These are phyloP conservation scores for Xanthoparmelia taractica DNA, from an alignment of 495 filamentous ascomycete species.

Conservation along the genomic window DNA sequence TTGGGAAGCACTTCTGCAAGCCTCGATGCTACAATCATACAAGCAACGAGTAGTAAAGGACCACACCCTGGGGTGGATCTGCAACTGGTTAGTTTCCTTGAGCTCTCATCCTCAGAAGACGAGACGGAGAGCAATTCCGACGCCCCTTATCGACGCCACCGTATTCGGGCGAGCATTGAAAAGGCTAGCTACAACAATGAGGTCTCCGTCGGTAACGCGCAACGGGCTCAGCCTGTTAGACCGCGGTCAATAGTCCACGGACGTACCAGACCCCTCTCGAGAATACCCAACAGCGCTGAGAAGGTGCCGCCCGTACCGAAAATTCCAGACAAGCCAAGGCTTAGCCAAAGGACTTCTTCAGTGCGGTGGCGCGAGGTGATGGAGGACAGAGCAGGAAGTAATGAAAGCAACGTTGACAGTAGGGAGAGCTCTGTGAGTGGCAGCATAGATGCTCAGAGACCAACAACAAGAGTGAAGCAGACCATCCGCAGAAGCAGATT, in stretches of 20 bases:
- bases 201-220: slow-evolving; percentile 17
- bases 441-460: slow-evolving; percentile 7
- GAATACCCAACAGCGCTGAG: slow-evolving; percentile 19
- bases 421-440: slow-evolving; percentile 12
- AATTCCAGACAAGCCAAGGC: slow-evolving; percentile 19
- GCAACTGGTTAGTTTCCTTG: slow-evolving; percentile 19
- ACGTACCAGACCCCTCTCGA: slow-evolving; percentile 7
- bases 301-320: slow-evolving; percentile 24
- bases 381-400: slow-evolving; percentile 18
- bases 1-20: background rate
- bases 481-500: slow-evolving; percentile 44
- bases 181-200: slow-evolving; percentile 16
- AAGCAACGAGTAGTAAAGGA: slow-evolving; percentile 13
- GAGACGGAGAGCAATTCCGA: slow-evolving; percentile 10
- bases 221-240: slow-evolving; percentile 19
- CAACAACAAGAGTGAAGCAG: slow-evolving; percentile 7
- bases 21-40: slow-evolving; percentile 1
- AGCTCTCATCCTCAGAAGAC: slow-evolving; percentile 24
- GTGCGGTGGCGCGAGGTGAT: slow-evolving; percentile 24
- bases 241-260: slow-evolving; percentile 21
- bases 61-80: slow-evolving; percentile 12
- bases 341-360: slow-evolving; percentile 22
- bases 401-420: slow-evolving; percentile 17
- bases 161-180: slow-evolving; percentile 20
- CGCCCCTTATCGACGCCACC: slow-evolving; percentile 12